Evolutionary conservation across 768 basidiomycete genomes (phyloP), one percentile per base, ranked within the genome.

Genomic region (Termitomyces sp.): DNA sequence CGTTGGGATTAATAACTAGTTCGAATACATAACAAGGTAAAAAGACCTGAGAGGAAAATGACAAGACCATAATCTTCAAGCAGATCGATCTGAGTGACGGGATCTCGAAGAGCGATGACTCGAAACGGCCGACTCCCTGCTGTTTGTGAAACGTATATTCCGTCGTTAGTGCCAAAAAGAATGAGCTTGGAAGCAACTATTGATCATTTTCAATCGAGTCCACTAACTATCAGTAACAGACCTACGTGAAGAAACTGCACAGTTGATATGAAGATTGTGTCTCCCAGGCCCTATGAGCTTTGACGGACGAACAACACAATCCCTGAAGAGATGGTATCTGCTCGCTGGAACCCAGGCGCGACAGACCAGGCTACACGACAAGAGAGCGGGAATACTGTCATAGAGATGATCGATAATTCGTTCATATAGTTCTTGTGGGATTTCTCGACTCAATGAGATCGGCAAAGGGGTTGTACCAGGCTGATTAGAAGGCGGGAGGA

Each of bases 41-140:
- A 30, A 12, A n/a, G 52, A 84, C 87, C 86, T 32, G 90, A 86
- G 26, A 92, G 77, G 26, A 90, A 89, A 51, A 92, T 79, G 54
- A 92, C 75, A 5, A 90, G 77, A 62, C 88, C 83, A 62, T 83
- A 86, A 43, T 90, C 85, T 66, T 89, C 86, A 33, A 92, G 76
- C 4, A 92, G 80, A 59, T 90, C 89, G 18, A 92, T 82, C 70
- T 91, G 88, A 0, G 82, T 81, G 20, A 92, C 88, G 6, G 59
- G 56, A 20, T 56, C 53, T 12, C 54, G 56, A 13, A 59, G 44
- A 14, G 32, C n/a, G 22, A 65, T 20, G 5, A 36, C 51, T 20
- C 14, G 64, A 7, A 36, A 40, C 18, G 62, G 64, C 14, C 48
- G 35, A 38, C 35, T 43, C 33, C 32, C 40, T 53, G 36, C 51